phyloP scores from a whole-genome alignment of 2,329 filamentous ascomycete species.

The Fusarium sp. region DNA sequence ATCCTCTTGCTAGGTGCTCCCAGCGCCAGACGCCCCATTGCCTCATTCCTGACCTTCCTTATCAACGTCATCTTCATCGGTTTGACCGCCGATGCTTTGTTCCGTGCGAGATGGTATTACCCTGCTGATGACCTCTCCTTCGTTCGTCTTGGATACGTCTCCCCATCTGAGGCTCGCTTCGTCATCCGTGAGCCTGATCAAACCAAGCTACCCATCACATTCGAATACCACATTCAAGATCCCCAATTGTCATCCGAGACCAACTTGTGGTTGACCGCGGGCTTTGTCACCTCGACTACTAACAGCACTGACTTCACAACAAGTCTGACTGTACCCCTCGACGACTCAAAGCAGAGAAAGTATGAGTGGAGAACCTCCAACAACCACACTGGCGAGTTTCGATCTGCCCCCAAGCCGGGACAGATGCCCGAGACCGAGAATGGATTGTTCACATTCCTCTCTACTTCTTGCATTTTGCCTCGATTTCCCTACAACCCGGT shows the following conservation, averaged over 20 bases:
- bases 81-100: slow-evolving; percentile 82
- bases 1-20: slow-evolving; percentile 83
- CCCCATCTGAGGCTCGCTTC: slow-evolving; percentile 80
- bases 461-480: slow-evolving; percentile 92
- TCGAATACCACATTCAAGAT: slow-evolving; percentile 72
- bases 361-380: slow-evolving; percentile 92
- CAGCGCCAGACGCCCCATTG: slow-evolving; percentile 73
- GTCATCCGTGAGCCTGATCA: slow-evolving; percentile 87
- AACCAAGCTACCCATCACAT: slow-evolving; percentile 77
- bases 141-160: slow-evolving; percentile 88
- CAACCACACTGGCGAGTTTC: slow-evolving; percentile 86
- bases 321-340: slow-evolving; percentile 72
- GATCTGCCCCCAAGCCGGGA: slow-evolving; percentile 78
- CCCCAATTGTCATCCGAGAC: slow-evolving; percentile 64
- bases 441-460: slow-evolving; percentile 87
- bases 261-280: slow-evolving; percentile 74
- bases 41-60: slow-evolving; percentile 75
- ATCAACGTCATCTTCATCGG: slow-evolving; percentile 78
- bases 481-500: slow-evolving; percentile 89
- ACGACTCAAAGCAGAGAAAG: slow-evolving; percentile 73
- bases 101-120: slow-evolving; percentile 77
- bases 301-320: slow-evolving; percentile 87
- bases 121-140: slow-evolving; percentile 83
- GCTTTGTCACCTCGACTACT: slow-evolving; percentile 72
- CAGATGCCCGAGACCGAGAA: slow-evolving; percentile 68